Conservation (phyloP, 345 rosid species). For the Passiflora organensis region DNA sequence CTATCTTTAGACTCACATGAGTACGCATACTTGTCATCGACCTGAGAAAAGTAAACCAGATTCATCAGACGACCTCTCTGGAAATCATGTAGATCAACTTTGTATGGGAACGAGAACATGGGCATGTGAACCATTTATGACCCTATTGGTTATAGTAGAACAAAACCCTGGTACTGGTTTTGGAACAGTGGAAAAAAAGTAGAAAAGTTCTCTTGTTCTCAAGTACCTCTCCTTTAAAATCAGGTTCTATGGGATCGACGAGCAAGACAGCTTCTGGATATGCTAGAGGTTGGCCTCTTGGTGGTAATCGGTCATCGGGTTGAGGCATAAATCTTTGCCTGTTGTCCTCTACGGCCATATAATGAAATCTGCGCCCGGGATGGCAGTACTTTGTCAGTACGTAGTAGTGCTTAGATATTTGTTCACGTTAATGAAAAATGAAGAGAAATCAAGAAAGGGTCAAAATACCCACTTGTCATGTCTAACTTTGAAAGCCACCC, state of each 20-base stretch:
- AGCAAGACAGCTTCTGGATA: constrained; percentile 28
- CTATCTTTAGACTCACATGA: constrained; percentile 16
- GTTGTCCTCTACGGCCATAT: constrained; percentile 22
- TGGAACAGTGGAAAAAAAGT: too few relatives aligned
- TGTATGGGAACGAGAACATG: too few relatives aligned
- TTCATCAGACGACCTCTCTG: too few relatives aligned
- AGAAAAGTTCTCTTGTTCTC: too few relatives aligned
- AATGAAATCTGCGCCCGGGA: constrained; percentile 14
- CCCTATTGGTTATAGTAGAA: too few relatives aligned
- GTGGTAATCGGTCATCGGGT: constrained; percentile 17
- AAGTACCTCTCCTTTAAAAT: constrained; percentile 24
- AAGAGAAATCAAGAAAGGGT: background rate
- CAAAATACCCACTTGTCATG: constrained; percentile 6
- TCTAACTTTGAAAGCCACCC: constrained; percentile 15
- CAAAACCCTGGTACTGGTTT: too few relatives aligned
- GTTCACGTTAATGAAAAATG: background rate
- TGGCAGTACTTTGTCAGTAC: background rate
- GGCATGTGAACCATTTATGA: too few relatives aligned
- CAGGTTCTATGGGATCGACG: constrained; percentile 19
- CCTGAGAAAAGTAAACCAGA: constrained; percentile 9
- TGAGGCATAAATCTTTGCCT: constrained; percentile 23
- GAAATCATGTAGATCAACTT: too few relatives aligned
- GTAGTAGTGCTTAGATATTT: background rate
- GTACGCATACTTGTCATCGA: constrained; percentile 27
- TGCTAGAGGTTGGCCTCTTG: constrained; percentile 17